These are phyloP conservation scores for Nannochloris sp. DNA, from an alignment of 139 green algal species.

Conservation along the genomic window DNA sequence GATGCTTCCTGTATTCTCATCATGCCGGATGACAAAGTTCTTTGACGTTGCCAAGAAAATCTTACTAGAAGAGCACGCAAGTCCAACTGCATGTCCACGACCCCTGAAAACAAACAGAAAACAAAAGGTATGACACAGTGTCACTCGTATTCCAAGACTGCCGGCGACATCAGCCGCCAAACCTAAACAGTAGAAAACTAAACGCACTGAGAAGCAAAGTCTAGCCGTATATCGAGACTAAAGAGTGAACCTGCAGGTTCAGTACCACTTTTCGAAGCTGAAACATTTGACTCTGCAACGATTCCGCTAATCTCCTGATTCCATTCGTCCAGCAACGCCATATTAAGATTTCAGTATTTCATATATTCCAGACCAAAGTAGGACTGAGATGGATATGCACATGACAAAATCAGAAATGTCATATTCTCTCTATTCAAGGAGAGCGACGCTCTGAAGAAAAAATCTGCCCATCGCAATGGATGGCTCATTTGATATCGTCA, in stretches of 20 bases:
- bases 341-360: background rate
- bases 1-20: constrained; percentile 35
- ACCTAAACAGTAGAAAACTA: background rate
- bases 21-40: constrained; percentile 68
- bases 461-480: no score
- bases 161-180: background rate
- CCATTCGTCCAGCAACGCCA: constrained; percentile 13
- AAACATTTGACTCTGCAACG: background rate
- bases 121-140: background rate
- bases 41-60: constrained; percentile 63
- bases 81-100: constrained; percentile 14
- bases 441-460: no score
- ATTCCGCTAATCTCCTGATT: constrained; percentile 6
- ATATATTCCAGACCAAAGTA: background rate
- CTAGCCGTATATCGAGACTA: constrained; percentile 18
- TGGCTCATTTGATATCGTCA: no score
- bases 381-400: no score
- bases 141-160: background rate
- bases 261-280: background rate
- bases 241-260: constrained; percentile 8
- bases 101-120: constrained; percentile 9
- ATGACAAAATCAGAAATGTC: no score
- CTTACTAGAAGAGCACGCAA: constrained; percentile 29
- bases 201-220: constrained; percentile 13
- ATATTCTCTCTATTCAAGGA: no score